Evolutionary conservation across 169 alveolate genomes (phyloP).

Genomic region (Plasmodium malariae): DNA sequence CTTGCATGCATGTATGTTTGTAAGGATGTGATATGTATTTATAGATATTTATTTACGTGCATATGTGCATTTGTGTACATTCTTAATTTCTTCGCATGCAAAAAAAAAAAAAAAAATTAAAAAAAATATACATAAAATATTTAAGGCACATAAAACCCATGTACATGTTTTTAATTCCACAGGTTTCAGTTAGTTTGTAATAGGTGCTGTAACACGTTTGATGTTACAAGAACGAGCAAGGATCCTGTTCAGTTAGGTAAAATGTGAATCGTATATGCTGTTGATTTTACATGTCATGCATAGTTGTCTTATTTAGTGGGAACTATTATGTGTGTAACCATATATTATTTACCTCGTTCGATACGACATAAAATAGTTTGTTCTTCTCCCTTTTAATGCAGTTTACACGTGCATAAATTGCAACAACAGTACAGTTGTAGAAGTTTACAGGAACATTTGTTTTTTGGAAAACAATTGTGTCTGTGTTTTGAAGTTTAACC

Average conservation of each 20-base stretch:
- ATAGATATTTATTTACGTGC: neutral
- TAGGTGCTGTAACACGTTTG: conserved; percentile 70
- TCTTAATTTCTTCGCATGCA: neutral
- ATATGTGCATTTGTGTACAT: neutral
- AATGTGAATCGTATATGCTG: neutral
- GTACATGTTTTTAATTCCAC: neutral
- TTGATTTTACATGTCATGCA: neutral
- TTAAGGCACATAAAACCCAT: neutral
- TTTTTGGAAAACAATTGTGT: conserved; percentile 61
- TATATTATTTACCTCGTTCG: neutral
- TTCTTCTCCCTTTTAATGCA: conserved; percentile 1
- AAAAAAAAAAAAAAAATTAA: neutral
- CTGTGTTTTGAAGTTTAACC: conserved; percentile 61
- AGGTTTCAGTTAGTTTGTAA: conserved; percentile 65
- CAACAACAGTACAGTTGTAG: conserved; percentile 40
- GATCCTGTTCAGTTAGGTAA: conserved; percentile 55
- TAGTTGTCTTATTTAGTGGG: neutral
- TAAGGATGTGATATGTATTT: neutral
- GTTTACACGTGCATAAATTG: conserved; percentile 57
- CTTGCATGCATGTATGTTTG: neutral
- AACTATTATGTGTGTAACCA: neutral
- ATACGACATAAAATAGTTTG: neutral
- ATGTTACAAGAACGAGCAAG: conserved; percentile 53
- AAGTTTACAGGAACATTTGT: conserved; percentile 62
- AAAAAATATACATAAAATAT: neutral